Base-by-base conservation (phyloP, 129 eudicot species). In the Deinandra increscens region DNA sequence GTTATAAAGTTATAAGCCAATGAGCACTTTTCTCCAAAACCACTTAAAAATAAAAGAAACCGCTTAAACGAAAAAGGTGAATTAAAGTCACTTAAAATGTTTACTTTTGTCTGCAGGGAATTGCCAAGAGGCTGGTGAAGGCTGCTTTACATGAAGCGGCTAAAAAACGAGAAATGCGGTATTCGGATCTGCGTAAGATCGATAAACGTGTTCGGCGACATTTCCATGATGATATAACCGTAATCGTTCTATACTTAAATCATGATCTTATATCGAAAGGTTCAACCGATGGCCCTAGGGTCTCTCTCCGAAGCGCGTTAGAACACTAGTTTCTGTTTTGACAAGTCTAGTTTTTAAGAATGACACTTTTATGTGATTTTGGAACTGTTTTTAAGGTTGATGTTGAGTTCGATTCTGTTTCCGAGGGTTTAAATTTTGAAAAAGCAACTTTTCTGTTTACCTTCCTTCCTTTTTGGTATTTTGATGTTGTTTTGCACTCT, bases 141-240 rank as follows among this genome's bases (percentile, higher is more conserved):
- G 76, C 81, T 18, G 87, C 87, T 29, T 55, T 83, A 43, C 87
- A 79, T 5, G 87, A 79, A 71, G 87, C 87, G 17, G 87, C 87
- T 23, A 83, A 83, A 78, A 83, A 83, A 33, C 76, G 87, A 67
- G 87, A 83, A 69, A 79, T 83, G 84, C 79, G 87, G 37, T 83
- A 83, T 66, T 79, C 81, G 1, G 87, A 83, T 73, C 77, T 83
- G 1, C 71, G 68, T 39, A 83, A 79, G 69, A 83, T 83, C 1
- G 84, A 79, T 54, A 78, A 75, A 29, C 81, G 77, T 45, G 84
- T 83, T 7, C 82, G 87, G 2, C 80, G 84, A 13, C 84, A 79
- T 77, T 84, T 84, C 67, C 82, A 84, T 14, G 88, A 80, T 39
- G 85, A 84, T 56, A 76, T 77, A 73, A 77, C 73, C 13, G 88